These are phyloP conservation scores for Candida sojae DNA, from an alignment of 1,139 yeast genomes.

Conservation along the genomic window DNA sequence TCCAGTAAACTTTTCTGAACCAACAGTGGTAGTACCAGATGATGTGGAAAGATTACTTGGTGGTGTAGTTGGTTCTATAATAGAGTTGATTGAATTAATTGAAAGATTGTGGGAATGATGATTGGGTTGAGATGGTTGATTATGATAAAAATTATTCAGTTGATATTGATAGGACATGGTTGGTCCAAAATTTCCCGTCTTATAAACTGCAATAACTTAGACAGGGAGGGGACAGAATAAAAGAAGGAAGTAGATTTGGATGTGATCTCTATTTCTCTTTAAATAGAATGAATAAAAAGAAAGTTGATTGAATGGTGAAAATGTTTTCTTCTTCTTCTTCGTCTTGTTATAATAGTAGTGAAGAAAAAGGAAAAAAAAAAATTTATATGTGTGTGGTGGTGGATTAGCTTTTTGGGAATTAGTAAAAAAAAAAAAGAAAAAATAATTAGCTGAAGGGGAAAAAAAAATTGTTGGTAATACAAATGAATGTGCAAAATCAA, in stretches of 20 bases:
- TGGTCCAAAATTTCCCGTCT: neutral
- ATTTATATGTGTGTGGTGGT: neutral
- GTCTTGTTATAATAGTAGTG: neutral
- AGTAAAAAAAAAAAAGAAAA: neutral
- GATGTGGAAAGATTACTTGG: conserved; percentile 20
- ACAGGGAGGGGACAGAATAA: too few species aligned
- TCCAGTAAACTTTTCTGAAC: neutral
- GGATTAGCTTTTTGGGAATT: neutral
- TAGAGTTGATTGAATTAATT: conserved; percentile 36
- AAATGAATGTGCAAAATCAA: neutral
- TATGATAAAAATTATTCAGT: conserved; percentile 4
- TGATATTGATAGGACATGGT: conserved; percentile 6
- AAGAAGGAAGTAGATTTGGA: too few species aligned
- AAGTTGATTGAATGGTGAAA: too few species aligned
- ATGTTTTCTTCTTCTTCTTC: neutral
- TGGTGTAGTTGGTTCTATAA: conserved; percentile 45
- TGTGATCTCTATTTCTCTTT: too few species aligned
- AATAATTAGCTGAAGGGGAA: neutral
- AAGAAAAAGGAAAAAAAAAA: neutral
- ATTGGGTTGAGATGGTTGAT: conserved; percentile 1
- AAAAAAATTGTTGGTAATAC: neutral
- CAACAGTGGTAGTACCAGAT: neutral
- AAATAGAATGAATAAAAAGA: too few species aligned
- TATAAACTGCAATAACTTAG: too few species aligned
- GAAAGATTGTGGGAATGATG: conserved; percentile 38